Percentiles rank a stretch among this genome's conserved stretches.
Evolutionary conservation across 805 yeast genomes (phyloP).

Genomic region (Yarrowia sp.): DNA sequence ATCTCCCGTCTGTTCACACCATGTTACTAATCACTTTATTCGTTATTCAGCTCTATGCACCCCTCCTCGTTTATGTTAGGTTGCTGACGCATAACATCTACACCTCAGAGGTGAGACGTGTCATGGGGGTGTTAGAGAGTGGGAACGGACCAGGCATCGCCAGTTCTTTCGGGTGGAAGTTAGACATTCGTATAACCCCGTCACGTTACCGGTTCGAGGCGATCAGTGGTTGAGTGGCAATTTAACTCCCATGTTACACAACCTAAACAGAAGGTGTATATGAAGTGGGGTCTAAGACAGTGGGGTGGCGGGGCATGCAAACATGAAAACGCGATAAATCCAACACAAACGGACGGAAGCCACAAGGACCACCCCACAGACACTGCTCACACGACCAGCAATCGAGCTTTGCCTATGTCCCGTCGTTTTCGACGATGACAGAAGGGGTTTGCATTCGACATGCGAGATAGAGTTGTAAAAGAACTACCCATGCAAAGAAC

Average conservation of each 20-base stretch:
- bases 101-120: neutral
- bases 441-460: neutral
- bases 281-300: slow-evolving; percentile 8
- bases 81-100: slow-evolving; percentile 13
- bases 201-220: neutral
- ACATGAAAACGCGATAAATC: no score
- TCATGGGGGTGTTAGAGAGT: neutral
- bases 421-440: neutral
- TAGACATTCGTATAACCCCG: neutral
- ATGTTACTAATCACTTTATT: no score
- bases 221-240: slow-evolving; percentile 1
- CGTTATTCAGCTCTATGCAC: neutral
- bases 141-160: neutral
- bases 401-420: neutral
- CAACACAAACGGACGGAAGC: no score
- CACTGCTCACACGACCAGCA: neutral
- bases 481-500: slow-evolving; percentile 4
- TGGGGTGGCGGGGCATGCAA: neutral
- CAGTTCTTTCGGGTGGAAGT: neutral
- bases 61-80: slow-evolving; percentile 27
- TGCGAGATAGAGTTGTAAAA: slow-evolving; percentile 17
- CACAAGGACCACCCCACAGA: neutral
- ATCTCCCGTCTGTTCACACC: no score
- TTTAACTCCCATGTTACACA: slow-evolving; percentile 16
- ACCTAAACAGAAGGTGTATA: neutral